phyloP scores from a whole-genome alignment of 208 protist species.

The Acanthamoeba royreba region DNA sequence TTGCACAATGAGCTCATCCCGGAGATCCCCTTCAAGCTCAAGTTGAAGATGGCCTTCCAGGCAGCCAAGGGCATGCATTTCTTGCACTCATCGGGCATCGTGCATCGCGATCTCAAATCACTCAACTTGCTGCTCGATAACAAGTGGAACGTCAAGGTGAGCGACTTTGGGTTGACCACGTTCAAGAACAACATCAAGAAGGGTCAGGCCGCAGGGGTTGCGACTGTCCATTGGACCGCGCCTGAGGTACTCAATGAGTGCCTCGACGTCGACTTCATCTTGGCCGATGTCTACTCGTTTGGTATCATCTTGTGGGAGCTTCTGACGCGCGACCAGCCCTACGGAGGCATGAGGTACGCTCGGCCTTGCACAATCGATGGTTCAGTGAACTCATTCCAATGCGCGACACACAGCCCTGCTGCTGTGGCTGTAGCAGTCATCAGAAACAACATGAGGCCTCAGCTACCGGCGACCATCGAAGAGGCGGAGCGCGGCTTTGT shows the following conservation, averaged over 20 bases:
- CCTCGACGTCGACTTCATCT: neutral
- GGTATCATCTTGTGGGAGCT: conserved; percentile 73
- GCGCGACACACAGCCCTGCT: neutral
- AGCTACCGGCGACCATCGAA: neutral
- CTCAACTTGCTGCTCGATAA: neutral
- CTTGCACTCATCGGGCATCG: neutral
- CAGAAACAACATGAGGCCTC: neutral
- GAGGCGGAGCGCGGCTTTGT: too few species aligned
- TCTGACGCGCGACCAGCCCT: conserved; percentile 48
- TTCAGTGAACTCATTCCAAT: neutral
- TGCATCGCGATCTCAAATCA: neutral
- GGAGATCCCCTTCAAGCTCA: neutral
- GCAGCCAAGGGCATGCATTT: neutral
- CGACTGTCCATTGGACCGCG: neutral
- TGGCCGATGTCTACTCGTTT: conserved; percentile 72
- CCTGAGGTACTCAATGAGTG: neutral
- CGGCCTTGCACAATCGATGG: neutral
- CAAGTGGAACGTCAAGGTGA: conserved; percentile 21
- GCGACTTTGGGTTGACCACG: neutral
- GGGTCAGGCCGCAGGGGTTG: neutral
- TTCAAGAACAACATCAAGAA: neutral
- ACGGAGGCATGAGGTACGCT: neutral
- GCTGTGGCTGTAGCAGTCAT: neutral
- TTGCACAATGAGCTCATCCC: neutral
- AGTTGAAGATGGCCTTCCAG: conserved; percentile 13